A percentile compares a stretch with the other conserved stretches of the same genome.
Conservation (phyloP, 345 rosid genomes). For the Nasturtium officinale region DNA sequence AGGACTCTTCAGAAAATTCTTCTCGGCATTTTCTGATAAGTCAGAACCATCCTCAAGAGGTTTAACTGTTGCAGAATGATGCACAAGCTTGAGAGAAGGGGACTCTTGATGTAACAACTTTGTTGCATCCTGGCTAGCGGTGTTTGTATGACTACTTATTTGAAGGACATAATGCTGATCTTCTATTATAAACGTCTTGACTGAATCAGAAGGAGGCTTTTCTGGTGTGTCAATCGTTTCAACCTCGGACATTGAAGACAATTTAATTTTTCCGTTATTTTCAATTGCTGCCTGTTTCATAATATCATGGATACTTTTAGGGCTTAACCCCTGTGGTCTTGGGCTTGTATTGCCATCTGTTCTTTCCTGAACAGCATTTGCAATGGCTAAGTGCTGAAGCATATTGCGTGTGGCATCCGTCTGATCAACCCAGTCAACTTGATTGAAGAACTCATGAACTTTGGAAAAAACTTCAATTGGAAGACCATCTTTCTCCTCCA, state of each 20-base stretch:
- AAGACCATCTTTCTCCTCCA: constrained; percentile 87
- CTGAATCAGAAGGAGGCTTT: constrained; percentile 37
- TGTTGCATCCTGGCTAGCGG: constrained; percentile 29
- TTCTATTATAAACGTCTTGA: constrained; percentile 35
- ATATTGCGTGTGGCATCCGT: constrained; percentile 73
- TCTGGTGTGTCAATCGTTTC: constrained; percentile 38
- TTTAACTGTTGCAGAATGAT: constrained; percentile 49
- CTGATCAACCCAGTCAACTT: constrained; percentile 77
- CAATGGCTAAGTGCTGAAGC: constrained; percentile 72
- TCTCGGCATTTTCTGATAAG: constrained; percentile 32
- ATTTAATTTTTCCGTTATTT: constrained; percentile 41
- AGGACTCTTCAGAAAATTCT: constrained; percentile 13
- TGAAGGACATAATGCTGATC: constrained; percentile 37
- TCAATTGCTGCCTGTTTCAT: constrained; percentile 42
- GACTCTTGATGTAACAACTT: constrained; percentile 41
- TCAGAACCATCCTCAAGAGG: constrained; percentile 39
- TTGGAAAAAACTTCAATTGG: constrained; percentile 88
- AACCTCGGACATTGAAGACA: constrained; percentile 46
- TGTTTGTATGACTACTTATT: constrained; percentile 28
- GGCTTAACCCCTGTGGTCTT: constrained; percentile 46
- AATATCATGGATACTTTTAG: constrained; percentile 48
- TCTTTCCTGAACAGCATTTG: constrained; percentile 55
- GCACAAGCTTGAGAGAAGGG: constrained; percentile 37
- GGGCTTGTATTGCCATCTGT: constrained; percentile 52
- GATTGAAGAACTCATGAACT: constrained; percentile 88